Conservation (phyloP, 2,329 filamentous ascomycete genomes). For the Fusarium decemcellulare region DNA sequence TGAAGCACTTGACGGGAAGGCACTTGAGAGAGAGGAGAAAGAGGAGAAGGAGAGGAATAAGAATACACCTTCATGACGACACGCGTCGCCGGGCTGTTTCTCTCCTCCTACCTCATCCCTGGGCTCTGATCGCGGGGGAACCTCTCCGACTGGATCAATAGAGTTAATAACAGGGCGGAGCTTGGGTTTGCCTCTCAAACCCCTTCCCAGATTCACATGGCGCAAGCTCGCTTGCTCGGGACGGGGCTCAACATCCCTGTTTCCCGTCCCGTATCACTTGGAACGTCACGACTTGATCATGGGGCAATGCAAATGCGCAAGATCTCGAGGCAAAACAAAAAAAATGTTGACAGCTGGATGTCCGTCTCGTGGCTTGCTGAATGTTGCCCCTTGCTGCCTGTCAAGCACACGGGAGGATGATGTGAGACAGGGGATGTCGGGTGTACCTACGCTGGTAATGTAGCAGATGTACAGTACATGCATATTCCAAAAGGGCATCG, state of each 20-base stretch:
- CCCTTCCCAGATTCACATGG: neutral
- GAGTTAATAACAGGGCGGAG: neutral
- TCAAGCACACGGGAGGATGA: conserved; percentile 38
- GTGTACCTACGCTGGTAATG: conserved; percentile 12
- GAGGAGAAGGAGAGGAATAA: neutral
- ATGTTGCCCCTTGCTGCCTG: conserved; percentile 33
- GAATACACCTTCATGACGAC: conserved; percentile 19
- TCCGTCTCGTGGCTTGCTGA: conserved; percentile 8
- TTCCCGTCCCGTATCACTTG: neutral
- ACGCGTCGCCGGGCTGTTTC: conserved; percentile 26
- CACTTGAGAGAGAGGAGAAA: neutral
- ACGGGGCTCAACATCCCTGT: neutral
- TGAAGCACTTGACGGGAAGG: conserved; percentile 25
- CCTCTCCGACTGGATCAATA: conserved; percentile 7
- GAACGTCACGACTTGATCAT: conserved; percentile 41
- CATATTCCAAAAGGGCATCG: conserved; percentile 1
- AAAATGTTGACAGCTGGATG: conserved; percentile 4
- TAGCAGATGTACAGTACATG: conserved; percentile 10
- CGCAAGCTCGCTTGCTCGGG: neutral
- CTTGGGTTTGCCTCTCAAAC: conserved; percentile 23
- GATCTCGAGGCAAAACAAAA: neutral
- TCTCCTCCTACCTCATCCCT: conserved; percentile 24
- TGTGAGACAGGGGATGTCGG: conserved; percentile 33
- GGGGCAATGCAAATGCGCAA: neutral
- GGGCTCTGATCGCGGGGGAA: conserved; percentile 27